Base-by-base conservation (phyloP, 2,329 filamentous ascomycete species). In the Diaporthe amygdali region DNA sequence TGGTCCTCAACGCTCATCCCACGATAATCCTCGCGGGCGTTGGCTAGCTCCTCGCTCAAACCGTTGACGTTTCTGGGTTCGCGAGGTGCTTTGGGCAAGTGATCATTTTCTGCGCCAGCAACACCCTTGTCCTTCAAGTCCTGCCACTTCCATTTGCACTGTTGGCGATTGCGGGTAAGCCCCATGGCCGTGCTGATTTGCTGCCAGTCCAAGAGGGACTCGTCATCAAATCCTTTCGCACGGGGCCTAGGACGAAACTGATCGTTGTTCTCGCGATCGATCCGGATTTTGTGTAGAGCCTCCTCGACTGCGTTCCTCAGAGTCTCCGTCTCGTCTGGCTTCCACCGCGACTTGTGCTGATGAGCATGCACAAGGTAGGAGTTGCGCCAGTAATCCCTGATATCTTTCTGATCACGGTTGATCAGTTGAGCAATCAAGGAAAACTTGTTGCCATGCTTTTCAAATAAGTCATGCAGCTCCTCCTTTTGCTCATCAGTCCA, bases 361-460 rank as follows among this genome's bases (percentile, higher is more conserved):
- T 84, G 85, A 7, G 87, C 83, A 25, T 87, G 87, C 68, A 89
- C 91, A 55, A 91, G 82, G 27, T 93, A 81, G 75, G 92, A 90
- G 75, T 94, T 92, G 47, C 90, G 86, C 84, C 91, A 93, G 4
- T 92, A 89, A 78, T 94, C 92, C 64, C 92, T 88, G 66, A 91
- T 86, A 77, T 94, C 92, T 72, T 90, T 88, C 0, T 88, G 84
- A 47, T 90, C 87, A 7, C 93, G 90, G 73, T 90, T 90, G 74
- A 93, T 86, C 27, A 88, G 74, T n/a, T 84, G 82, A 0, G 86
- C 89, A 74, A 95, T 92, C 34, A 84, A 74, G 14, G 85, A 85
- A 90, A 92, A 95, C 71, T 89, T 88, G 20, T 83, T 85, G 1
- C 86, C 84, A 61, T 87, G 79, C n/a, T 79, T 73, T 3, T 85